Conservation (phyloP, 2,329 filamentous ascomycete genomes). For the Onygena corvina region DNA sequence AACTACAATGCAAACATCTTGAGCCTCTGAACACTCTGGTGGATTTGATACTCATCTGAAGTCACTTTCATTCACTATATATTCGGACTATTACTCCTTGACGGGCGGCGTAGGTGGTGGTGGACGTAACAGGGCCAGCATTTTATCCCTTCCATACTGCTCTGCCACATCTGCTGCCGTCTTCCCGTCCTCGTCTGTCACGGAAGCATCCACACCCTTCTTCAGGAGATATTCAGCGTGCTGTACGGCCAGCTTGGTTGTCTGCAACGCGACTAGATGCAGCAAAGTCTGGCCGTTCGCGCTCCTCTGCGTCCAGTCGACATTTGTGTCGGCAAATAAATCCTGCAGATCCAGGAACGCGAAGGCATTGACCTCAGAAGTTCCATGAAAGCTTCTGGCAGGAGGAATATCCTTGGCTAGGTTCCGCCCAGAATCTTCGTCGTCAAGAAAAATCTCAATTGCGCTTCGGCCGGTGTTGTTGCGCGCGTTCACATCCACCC, state of each 20-base stretch:
- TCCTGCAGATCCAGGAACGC: background rate
- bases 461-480: slow-evolving; percentile 7
- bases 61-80: no score
- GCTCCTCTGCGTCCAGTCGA: slow-evolving; percentile 8
- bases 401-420: background rate
- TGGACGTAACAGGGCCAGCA: slow-evolving; percentile 7
- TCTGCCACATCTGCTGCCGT: slow-evolving; percentile 9
- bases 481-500: slow-evolving; percentile 8
- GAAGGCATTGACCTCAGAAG: background rate
- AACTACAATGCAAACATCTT: no score
- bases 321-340: slow-evolving; percentile 9
- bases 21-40: no score
- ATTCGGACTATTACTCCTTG: no score
- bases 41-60: no score
- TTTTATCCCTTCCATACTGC: slow-evolving; percentile 11
- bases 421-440: slow-evolving; percentile 7
- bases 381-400: slow-evolving; percentile 10
- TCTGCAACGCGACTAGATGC: slow-evolving; percentile 9
- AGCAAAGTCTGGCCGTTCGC: slow-evolving; percentile 10
- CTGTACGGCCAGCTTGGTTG: slow-evolving; percentile 1
- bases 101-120: background rate
- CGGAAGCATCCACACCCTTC: slow-evolving; percentile 9
- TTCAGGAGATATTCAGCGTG: slow-evolving; percentile 10
- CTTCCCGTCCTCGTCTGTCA: slow-evolving; percentile 8
- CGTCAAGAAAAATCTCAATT: slow-evolving; percentile 8